phyloP scores from a whole-genome alignment of 2,329 filamentous ascomycete species.

The Penicillium hordei region DNA sequence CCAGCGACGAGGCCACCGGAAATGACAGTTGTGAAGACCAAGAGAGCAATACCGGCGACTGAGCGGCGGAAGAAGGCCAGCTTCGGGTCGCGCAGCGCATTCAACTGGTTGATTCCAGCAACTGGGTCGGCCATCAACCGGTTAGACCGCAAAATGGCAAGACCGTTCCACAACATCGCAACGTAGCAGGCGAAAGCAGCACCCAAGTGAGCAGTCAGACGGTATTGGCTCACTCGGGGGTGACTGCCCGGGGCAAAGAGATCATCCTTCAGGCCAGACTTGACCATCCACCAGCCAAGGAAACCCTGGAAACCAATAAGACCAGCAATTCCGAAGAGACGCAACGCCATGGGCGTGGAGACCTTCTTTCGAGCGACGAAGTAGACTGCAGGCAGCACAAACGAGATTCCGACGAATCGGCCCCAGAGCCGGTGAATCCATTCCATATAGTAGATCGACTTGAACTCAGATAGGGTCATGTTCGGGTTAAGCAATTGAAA shows the following conservation, averaged over 20 bases:
- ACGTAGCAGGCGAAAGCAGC: conserved; percentile 91
- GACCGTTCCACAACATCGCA: conserved; percentile 88
- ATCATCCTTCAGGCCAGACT: conserved; percentile 92
- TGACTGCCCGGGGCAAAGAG: conserved; percentile 88
- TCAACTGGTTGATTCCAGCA: conserved; percentile 60
- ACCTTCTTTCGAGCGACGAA: conserved; percentile 80
- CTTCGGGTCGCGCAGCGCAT: conserved; percentile 64
- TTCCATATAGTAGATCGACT: conserved; percentile 99
- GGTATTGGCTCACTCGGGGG: conserved; percentile 91
- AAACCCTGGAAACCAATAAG: conserved; percentile 94
- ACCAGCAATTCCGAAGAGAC: conserved; percentile 77
- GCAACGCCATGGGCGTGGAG: conserved; percentile 71
- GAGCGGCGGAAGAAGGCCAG: conserved; percentile 72
- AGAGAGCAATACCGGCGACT: conserved; percentile 66
- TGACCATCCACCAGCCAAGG: conserved; percentile 99
- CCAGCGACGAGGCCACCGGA: conserved; percentile 92
- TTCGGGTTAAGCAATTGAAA: conserved; percentile 88
- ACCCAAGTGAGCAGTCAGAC: conserved; percentile 82
- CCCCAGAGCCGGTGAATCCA: conserved; percentile 97
- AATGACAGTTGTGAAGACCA: conserved; percentile 88
- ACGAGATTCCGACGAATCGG: conserved; percentile 83
- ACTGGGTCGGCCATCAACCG: conserved; percentile 68
- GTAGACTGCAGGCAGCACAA: conserved; percentile 83
- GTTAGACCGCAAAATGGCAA: conserved; percentile 77
- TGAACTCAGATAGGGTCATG: conserved; percentile 93